A percentile compares a stretch with the other conserved stretches of the same genome.
Evolutionary conservation across 805 yeast species (phyloP).

Genomic region (Schizosaccharomyces japonicus): DNA sequence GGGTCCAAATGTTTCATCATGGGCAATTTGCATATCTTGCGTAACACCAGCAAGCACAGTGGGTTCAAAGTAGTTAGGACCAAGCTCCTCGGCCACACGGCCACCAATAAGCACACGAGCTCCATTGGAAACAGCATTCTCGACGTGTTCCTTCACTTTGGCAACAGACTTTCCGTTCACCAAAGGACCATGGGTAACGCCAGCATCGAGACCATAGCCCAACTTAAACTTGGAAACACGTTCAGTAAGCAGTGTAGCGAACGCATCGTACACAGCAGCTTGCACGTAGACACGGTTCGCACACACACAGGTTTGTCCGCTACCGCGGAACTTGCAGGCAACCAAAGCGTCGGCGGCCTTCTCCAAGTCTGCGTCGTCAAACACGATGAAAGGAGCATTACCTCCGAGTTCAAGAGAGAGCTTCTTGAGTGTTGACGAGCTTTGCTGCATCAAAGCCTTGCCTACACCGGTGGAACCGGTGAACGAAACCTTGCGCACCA

Average conservation of each 20-base stretch:
- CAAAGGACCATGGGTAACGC: slow-evolving; percentile 54
- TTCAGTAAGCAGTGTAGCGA: slow-evolving; percentile 25
- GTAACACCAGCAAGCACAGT: slow-evolving; percentile 43
- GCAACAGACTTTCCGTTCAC: slow-evolving; percentile 38
- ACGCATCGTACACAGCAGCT: slow-evolving; percentile 36
- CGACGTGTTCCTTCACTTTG: slow-evolving; percentile 37
- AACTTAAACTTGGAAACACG: slow-evolving; percentile 25
- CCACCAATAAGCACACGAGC: slow-evolving; percentile 49
- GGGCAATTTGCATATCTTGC: slow-evolving; percentile 28
- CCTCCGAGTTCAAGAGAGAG: slow-evolving; percentile 58
- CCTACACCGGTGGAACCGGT: slow-evolving; percentile 65
- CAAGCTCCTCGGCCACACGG: slow-evolving; percentile 26
- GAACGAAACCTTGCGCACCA: slow-evolving; percentile 44
- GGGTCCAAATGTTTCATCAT: slow-evolving; percentile 70
- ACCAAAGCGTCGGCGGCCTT: slow-evolving; percentile 43
- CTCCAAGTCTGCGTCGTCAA: slow-evolving; percentile 39
- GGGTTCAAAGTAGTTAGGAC: slow-evolving; percentile 41
- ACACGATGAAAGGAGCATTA: slow-evolving; percentile 55
- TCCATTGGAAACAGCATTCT: slow-evolving; percentile 42
- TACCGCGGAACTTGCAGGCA: slow-evolving; percentile 45
- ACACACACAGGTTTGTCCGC: slow-evolving; percentile 56
- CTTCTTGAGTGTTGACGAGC: slow-evolving; percentile 39
- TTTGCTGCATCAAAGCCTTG: slow-evolving; percentile 36
- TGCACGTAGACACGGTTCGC: slow-evolving; percentile 54
- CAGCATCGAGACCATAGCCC: slow-evolving; percentile 38